Evolutionary conservation across 306 rosid genomes (phyloP).

Genomic region (Senna siamea): DNA sequence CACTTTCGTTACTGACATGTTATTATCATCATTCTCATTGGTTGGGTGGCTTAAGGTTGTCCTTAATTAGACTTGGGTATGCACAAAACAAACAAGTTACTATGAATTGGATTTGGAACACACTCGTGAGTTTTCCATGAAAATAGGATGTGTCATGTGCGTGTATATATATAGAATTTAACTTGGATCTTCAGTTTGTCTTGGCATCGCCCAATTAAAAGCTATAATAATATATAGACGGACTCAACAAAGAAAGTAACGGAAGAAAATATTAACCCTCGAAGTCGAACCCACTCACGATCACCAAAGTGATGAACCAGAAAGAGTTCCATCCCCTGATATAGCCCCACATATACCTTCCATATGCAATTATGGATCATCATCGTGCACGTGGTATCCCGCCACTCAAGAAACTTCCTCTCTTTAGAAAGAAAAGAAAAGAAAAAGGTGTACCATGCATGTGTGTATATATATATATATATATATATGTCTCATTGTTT

Average conservation of each 20-base stretch:
- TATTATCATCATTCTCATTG: neutral
- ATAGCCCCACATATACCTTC: neutral
- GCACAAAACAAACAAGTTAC: too few relatives aligned
- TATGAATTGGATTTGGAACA: too few relatives aligned
- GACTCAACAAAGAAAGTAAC: too few relatives aligned
- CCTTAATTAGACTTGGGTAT: neutral
- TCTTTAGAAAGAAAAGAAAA: neutral
- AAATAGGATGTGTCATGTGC: too few relatives aligned
- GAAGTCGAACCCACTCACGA: too few relatives aligned
- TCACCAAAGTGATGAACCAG: too few relatives aligned
- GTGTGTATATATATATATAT: too few relatives aligned
- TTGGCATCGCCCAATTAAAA: neutral
- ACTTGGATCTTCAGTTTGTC: neutral
- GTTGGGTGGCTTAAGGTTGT: conserved; percentile 17
- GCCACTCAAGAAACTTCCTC: neutral
- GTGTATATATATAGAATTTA: too few relatives aligned
- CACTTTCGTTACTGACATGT: neutral
- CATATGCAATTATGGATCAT: neutral
- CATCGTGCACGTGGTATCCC: neutral
- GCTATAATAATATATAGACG: too few relatives aligned
- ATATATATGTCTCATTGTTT: neutral
- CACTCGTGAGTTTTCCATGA: neutral
- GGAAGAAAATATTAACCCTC: too few relatives aligned
- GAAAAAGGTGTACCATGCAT: too few relatives aligned
- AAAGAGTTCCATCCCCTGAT: too few relatives aligned